Conservation (phyloP, 306 rosid genomes). For the Ceratonia siliqua region DNA sequence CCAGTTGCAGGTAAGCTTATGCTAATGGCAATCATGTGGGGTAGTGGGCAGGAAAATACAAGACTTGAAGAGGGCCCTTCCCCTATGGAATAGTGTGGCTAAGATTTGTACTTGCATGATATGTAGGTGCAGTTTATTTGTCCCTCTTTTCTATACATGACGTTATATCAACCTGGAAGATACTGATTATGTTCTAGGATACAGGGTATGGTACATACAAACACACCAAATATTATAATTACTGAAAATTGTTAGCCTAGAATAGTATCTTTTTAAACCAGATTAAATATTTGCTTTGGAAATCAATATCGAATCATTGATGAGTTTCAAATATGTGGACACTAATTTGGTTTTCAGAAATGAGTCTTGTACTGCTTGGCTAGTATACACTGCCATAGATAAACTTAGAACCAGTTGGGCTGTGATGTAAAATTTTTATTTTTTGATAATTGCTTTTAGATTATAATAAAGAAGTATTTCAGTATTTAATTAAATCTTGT, state of each 20-base stretch:
- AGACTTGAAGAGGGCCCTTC: conserved; percentile 53
- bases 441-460: too few relatives aligned
- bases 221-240: conserved; percentile 4
- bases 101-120: conserved; percentile 19
- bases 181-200: conserved; percentile 7
- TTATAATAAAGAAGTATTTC: too few relatives aligned
- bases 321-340: too few relatives aligned
- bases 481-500: too few relatives aligned
- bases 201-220: neutral
- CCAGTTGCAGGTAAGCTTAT: conserved; percentile 91
- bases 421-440: too few relatives aligned
- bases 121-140: conserved; percentile 12
- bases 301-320: too few relatives aligned
- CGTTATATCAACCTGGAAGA: conserved; percentile 19
- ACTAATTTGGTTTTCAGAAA: too few relatives aligned
- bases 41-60: conserved; percentile 52
- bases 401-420: too few relatives aligned
- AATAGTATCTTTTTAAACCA: neutral
- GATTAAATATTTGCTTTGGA: neutral
- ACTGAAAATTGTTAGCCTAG: neutral
- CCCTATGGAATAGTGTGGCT: conserved; percentile 57
- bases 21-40: conserved; percentile 85
- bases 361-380: too few relatives aligned
- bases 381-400: too few relatives aligned
- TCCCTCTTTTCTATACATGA: conserved; percentile 7